Conservation (phyloP, 1,284 basidiomycete genomes). For the Ustilago esculenta region DNA sequence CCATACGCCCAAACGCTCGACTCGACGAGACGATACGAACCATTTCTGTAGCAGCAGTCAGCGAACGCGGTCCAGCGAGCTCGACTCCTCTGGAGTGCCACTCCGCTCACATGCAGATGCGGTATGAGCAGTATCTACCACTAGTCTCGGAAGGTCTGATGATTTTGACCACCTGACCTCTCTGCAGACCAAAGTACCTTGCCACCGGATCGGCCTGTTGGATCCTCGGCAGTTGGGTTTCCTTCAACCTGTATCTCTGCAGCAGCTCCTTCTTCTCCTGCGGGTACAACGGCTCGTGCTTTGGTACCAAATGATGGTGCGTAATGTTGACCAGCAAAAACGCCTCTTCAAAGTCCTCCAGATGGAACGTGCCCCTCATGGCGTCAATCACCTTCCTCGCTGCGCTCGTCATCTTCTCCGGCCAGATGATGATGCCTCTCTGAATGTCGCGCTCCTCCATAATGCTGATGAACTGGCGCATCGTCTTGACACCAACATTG, state of each 20-base stretch:
- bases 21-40: too few species aligned
- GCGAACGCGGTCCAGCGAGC: too few species aligned
- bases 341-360: conserved; percentile 96
- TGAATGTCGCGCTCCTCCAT: conserved; percentile 77
- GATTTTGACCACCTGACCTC: conserved; percentile 98
- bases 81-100: too few species aligned
- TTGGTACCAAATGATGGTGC: conserved; percentile 88
- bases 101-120: conserved; percentile 73
- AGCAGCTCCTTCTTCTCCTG: conserved; percentile 89
- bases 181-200: conserved; percentile 91
- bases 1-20: too few species aligned
- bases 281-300: conserved; percentile 84
- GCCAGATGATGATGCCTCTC: conserved; percentile 93
- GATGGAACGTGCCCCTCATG: conserved; percentile 76
- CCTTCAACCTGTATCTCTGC: conserved; percentile 94
- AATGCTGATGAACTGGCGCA: conserved; percentile 64
- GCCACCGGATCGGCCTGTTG: conserved; percentile 96
- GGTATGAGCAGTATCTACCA: conserved; percentile 91
- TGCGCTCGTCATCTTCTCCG: conserved; percentile 93
- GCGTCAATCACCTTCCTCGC: conserved; percentile 77
- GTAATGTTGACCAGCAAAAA: conserved; percentile 98
- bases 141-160: conserved; percentile 93
- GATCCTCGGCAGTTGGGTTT: conserved; percentile 96
- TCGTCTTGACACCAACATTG: conserved; percentile 65
- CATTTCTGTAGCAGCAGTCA: too few species aligned